Evolutionary conservation across 2,329 filamentous ascomycete genomes (phyloP).

Genomic region (Fonsecaea monophora): DNA sequence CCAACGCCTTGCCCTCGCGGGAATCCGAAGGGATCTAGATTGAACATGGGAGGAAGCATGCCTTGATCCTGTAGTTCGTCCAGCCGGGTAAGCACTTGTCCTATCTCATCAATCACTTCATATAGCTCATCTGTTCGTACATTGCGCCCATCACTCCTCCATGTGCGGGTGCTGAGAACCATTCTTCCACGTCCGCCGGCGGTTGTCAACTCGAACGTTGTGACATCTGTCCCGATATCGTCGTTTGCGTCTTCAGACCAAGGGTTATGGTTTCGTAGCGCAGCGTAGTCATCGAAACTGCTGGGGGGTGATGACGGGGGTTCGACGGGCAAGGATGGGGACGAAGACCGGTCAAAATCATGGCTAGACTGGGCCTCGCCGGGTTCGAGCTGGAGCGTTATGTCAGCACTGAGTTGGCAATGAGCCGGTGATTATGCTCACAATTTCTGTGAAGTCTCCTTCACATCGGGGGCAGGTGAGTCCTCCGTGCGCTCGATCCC

Average conservation of each 20-base stretch:
- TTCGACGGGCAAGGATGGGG: slow-evolving; percentile 37
- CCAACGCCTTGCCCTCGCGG: neutral
- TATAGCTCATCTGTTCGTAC: slow-evolving; percentile 13
- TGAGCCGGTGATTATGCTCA: slow-evolving; percentile 54
- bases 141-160: slow-evolving; percentile 24
- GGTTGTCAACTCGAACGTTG: slow-evolving; percentile 37
- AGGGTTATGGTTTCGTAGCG: slow-evolving; percentile 53
- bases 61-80: slow-evolving; percentile 20
- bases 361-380: slow-evolving; percentile 42
- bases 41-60: slow-evolving; percentile 13
- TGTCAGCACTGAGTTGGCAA: slow-evolving; percentile 16
- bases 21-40: slow-evolving; percentile 22
- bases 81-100: slow-evolving; percentile 21
- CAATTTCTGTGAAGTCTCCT: slow-evolving; percentile 84
- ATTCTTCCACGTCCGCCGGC: slow-evolving; percentile 36
- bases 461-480: slow-evolving; percentile 78
- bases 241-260: slow-evolving; percentile 57
- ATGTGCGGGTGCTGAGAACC: slow-evolving; percentile 36
- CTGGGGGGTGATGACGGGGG: slow-evolving; percentile 43
- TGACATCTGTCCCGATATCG: slow-evolving; percentile 44
- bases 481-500: slow-evolving; percentile 74
- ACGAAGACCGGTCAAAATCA: slow-evolving; percentile 45
- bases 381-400: slow-evolving; percentile 26
- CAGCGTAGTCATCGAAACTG: slow-evolving; percentile 35
- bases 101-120: slow-evolving; percentile 17